phyloP scores from a whole-genome alignment of 2,329 filamentous ascomycete genomes.

The Aureobasidium namibiae region DNA sequence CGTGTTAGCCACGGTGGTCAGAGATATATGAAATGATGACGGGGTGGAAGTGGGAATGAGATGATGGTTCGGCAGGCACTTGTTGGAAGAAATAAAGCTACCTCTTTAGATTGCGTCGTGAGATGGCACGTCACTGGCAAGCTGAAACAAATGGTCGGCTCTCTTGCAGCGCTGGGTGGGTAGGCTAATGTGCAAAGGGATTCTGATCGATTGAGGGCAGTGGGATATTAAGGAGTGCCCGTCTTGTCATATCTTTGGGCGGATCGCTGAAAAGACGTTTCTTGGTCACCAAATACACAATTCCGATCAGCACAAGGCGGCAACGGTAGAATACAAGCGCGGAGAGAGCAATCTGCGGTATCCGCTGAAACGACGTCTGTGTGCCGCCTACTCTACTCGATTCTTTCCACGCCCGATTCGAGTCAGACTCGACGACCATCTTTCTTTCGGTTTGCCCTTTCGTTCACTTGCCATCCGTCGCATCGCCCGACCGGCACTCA shows the following conservation, averaged over 20 bases:
- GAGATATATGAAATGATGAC: slow-evolving; percentile 1
- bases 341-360: slow-evolving; percentile 1
- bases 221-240: background rate
- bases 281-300: background rate
- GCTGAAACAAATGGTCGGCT: slow-evolving; percentile 1
- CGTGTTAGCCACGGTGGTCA: background rate
- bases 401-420: background rate
- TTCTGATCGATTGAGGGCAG: background rate
- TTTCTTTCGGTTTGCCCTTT: background rate
- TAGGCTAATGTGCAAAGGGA: slow-evolving; percentile 6
- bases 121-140: background rate
- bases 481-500: background rate
- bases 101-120: background rate
- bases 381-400: background rate
- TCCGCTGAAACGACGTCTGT: slow-evolving; percentile 1
- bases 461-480: background rate
- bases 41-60: background rate
- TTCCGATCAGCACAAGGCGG: background rate
- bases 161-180: slow-evolving; percentile 8
- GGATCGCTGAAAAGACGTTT: slow-evolving; percentile 2
- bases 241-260: background rate
- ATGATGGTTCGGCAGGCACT: background rate
- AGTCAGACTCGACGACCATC: background rate
- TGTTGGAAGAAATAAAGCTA: background rate
- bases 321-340: background rate